Evolutionary conservation across 2,329 filamentous ascomycete species (phyloP), one percentile per base, ranked within the genome.

Genomic region (Phaeosphaeriaceae sp.): DNA sequence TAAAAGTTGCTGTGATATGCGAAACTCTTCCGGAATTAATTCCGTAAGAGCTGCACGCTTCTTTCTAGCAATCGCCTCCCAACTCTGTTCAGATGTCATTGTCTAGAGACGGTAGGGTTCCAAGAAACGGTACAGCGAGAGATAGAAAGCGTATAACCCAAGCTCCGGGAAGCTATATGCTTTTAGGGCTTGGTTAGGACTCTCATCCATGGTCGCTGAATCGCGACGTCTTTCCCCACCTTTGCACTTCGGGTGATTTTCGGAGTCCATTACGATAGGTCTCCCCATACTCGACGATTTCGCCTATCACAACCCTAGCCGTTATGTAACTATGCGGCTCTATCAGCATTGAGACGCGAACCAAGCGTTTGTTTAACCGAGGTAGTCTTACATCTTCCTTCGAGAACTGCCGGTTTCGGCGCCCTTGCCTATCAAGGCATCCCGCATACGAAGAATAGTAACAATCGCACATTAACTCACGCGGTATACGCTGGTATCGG

Each of bases 11-110:
- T 68, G 65, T 0, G 84, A 82, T 5, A 87, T 77, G 43, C 77
- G 75, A 80, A 83, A 87, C 62, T 86, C 79, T 1, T 73, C 46
- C 1, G 85, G 84, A 44, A 88, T 84, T 1, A 81, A 80, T 35
- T 72, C 71, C 47, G 75, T 65, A 7, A 81, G 65, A 7, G 66
- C 69, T 34, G 73, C 71, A 46, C 77, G 76, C 50, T 79, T 77
- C 42, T 68, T 69, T n/a, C 71, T 64, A 23, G 72, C 68, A 42
- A 79, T 75, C 51, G 74, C 70, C 40, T 72, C 69, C 81, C 81
- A 83, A 23, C 60, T 63, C 44, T 52, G 52, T 26, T 46, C 53
- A 18, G 57, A 51, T 52, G 57, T 60, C 51, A 48, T 58, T 18
- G 45, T 26, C 41, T 20, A 43, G 23, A 30, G 42, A n/a, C 40